Evolutionary conservation across 768 basidiomycete genomes (phyloP).

Genomic region (Arthromyces matolae): DNA sequence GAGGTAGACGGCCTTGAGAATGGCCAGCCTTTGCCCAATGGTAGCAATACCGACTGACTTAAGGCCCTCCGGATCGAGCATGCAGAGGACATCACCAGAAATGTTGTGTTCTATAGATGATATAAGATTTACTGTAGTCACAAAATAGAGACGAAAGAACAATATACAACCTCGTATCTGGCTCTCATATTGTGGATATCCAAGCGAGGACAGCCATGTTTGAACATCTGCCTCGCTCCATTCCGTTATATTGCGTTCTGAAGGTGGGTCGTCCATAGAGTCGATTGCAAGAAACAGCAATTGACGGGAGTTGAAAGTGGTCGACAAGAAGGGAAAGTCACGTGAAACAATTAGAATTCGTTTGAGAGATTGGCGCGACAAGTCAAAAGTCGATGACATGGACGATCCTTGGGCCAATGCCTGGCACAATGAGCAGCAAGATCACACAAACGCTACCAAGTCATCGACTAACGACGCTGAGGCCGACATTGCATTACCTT

Average conservation of each 20-base stretch:
- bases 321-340: slow-evolving; percentile 5
- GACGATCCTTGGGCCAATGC: slow-evolving; percentile 77
- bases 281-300: not conserved
- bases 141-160: slow-evolving; percentile 13
- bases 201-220: slow-evolving; percentile 70
- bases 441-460: slow-evolving; percentile 29
- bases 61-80: slow-evolving; percentile 79
- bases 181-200: slow-evolving; percentile 80
- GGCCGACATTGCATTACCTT: slow-evolving; percentile 53
- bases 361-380: not conserved
- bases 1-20: slow-evolving; percentile 89
- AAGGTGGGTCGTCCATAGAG: slow-evolving; percentile 33
- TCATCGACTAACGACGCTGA: slow-evolving; percentile 32
- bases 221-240: slow-evolving; percentile 83
- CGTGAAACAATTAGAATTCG: slow-evolving; percentile 7
- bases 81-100: slow-evolving; percentile 83
- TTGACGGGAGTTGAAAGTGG: slow-evolving; percentile 1
- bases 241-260: slow-evolving; percentile 44
- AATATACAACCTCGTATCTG: slow-evolving; percentile 79
- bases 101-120: slow-evolving; percentile 75
- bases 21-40: slow-evolving; percentile 86
- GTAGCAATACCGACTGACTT: slow-evolving; percentile 86
- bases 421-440: slow-evolving; percentile 64
- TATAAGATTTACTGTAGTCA: slow-evolving; percentile 12
- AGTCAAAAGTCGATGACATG: slow-evolving; percentile 35